These are phyloP conservation scores for Halocafeteria seosinensis DNA, from an alignment of 108 stramenopile genomes.

Conservation along the genomic window DNA sequence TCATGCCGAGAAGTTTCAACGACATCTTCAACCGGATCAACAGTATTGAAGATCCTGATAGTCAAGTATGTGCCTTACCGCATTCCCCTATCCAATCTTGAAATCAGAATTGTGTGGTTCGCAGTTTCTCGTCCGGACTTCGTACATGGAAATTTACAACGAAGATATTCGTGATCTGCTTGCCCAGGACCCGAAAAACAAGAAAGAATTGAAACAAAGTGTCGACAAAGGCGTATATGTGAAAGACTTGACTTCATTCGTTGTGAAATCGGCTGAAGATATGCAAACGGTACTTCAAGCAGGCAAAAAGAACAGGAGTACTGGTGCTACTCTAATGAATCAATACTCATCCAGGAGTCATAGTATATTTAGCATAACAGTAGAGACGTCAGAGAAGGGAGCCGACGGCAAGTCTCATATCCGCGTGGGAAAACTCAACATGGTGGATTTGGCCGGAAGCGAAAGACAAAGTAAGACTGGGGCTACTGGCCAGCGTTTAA, in stretches of 20 bases:
- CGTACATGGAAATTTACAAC: slow-evolving; percentile 95
- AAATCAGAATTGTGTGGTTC: slow-evolving; percentile 46
- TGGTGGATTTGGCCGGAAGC: slow-evolving; percentile 91
- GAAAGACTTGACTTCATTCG: slow-evolving; percentile 50
- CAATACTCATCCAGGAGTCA: slow-evolving; percentile 64
- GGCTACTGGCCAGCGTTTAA: slow-evolving; percentile 68
- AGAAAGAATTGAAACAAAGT: slow-evolving; percentile 52
- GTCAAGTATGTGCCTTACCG: no score
- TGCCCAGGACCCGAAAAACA: slow-evolving; percentile 39
- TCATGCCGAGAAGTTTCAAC: slow-evolving; percentile 80
- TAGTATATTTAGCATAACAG: slow-evolving; percentile 60
- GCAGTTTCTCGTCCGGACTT: slow-evolving; percentile 71
- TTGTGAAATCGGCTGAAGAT: slow-evolving; percentile 53
- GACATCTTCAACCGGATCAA: slow-evolving; percentile 63
- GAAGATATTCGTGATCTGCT: slow-evolving; percentile 90
- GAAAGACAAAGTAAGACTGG: slow-evolving; percentile 88
- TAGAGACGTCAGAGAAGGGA: slow-evolving; percentile 34
- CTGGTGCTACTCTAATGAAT: slow-evolving; percentile 78
- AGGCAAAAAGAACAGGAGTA: slow-evolving; percentile 61
- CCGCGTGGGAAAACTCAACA: slow-evolving; percentile 74
- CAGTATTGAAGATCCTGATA: slow-evolving; percentile 12
- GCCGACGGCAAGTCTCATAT: slow-evolving; percentile 48
- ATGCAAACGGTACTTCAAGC: slow-evolving; percentile 59
- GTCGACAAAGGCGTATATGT: slow-evolving; percentile 65
- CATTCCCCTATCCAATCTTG: slow-evolving; percentile 33